Conservation (phyloP, 768 basidiomycete species). For the Pulveroboletus sp. region DNA sequence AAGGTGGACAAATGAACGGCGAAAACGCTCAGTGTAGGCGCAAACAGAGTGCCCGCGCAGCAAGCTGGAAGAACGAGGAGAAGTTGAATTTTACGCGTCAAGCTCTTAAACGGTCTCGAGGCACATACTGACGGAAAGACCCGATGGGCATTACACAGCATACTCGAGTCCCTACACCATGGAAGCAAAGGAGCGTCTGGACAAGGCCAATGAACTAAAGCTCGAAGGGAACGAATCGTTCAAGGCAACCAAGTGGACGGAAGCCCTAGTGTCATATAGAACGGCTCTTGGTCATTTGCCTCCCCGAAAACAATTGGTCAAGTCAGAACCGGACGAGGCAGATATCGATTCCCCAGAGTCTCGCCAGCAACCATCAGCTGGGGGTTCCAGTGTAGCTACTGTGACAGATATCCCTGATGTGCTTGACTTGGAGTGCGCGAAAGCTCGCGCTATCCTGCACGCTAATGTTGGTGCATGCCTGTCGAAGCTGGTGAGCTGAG, state of each 20-base stretch:
- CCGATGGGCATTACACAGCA: too few species aligned
- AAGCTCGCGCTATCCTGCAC: slow-evolving; percentile 66
- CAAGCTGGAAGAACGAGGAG: slow-evolving; percentile 3
- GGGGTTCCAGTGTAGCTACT: neutral
- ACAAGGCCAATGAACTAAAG: slow-evolving; percentile 60
- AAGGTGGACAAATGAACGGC: slow-evolving; percentile 1
- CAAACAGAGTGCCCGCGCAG: slow-evolving; percentile 6
- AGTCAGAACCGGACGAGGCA: slow-evolving; percentile 14
- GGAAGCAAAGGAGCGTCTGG: slow-evolving; percentile 39
- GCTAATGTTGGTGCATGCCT: slow-evolving; percentile 89
- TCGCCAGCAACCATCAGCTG: slow-evolving; percentile 10
- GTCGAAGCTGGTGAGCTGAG: slow-evolving; percentile 61
- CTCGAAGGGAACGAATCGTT: slow-evolving; percentile 72
- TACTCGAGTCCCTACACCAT: too few species aligned
- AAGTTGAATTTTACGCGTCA: neutral
- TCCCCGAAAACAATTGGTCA: slow-evolving; percentile 30
- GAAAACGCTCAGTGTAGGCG: neutral
- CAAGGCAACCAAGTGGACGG: slow-evolving; percentile 57
- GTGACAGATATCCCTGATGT: slow-evolving; percentile 24
- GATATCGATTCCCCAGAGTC: slow-evolving; percentile 19
- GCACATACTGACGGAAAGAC: neutral
- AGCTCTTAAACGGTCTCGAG: neutral
- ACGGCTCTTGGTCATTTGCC: slow-evolving; percentile 67
- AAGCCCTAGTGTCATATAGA: slow-evolving; percentile 67
- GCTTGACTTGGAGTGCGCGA: slow-evolving; percentile 45